Conservation (phyloP, 2,329 filamentous ascomycete genomes). For the Arthroderma uncinatum region DNA sequence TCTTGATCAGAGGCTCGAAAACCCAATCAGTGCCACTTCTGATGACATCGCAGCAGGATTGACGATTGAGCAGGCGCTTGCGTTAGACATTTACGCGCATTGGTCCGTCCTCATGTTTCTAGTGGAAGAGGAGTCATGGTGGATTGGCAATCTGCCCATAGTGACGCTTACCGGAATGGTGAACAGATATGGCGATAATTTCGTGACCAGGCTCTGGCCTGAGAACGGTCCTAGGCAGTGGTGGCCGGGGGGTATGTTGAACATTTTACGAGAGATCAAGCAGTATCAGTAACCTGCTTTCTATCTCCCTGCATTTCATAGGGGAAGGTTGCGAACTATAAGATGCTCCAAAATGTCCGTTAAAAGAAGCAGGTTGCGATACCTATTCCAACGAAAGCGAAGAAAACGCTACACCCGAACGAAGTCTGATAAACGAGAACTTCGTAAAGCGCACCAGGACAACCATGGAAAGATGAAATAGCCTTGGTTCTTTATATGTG, state of each 20-base stretch:
- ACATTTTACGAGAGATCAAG: conserved; percentile 6
- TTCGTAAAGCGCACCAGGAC: too few species aligned
- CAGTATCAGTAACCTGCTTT: not conserved
- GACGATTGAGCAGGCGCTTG: conserved; percentile 15
- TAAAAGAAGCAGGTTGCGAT: too few species aligned
- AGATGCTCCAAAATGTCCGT: too few species aligned
- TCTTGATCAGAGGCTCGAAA: conserved; percentile 8
- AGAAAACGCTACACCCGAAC: too few species aligned
- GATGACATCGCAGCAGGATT: conserved; percentile 7
- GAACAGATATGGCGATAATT: conserved; percentile 14
- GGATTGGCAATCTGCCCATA: conserved; percentile 17
- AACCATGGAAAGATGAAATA: too few species aligned
- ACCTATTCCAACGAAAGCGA: too few species aligned
- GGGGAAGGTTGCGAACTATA: too few species aligned
- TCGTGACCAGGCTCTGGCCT: conserved; percentile 4
- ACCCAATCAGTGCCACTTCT: not conserved
- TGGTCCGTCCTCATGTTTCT: conserved; percentile 20
- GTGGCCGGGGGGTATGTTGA: conserved; percentile 10
- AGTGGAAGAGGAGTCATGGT: conserved; percentile 18
- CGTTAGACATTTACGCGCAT: conserved; percentile 18
- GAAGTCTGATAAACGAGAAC: too few species aligned
- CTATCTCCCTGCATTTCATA: too few species aligned
- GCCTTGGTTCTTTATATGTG: too few species aligned
- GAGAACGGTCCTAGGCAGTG: not conserved
- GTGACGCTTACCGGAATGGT: conserved; percentile 16